Percentiles rank a stretch among this genome's conserved stretches.
These are phyloP conservation scores for Populus ilicifolia DNA, from an alignment of 345 rosid species.

Conservation along the genomic window DNA sequence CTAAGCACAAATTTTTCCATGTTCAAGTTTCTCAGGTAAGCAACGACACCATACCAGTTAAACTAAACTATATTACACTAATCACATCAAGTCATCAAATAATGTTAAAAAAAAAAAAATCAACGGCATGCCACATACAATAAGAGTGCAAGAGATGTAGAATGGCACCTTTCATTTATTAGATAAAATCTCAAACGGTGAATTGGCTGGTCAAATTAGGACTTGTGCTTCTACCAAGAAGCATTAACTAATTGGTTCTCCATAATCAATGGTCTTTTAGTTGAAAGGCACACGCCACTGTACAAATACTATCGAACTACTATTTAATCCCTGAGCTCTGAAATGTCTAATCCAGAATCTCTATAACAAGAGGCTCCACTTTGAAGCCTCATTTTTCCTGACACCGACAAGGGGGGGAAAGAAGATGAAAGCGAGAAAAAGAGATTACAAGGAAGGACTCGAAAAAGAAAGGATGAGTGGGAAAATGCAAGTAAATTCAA, in stretches of 20 bases:
- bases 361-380: conserved; percentile 37
- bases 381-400: conserved; percentile 40
- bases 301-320: conserved; percentile 26
- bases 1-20: no score
- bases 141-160: background rate
- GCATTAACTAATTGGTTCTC: background rate
- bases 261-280: background rate
- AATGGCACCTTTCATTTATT: background rate
- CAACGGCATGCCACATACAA: no score
- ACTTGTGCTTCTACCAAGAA: background rate
- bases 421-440: conserved; percentile 13
- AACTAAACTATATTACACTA: no score
- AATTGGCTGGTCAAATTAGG: background rate
- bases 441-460: conserved; percentile 21
- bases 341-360: conserved; percentile 74
- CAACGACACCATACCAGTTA: no score
- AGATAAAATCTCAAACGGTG: background rate
- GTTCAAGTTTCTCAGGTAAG: no score
- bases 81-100: no score
- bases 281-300: background rate
- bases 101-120: no score
- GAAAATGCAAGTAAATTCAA: conserved; percentile 8
- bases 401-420: conserved; percentile 22
- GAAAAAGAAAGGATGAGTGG: conserved; percentile 13
- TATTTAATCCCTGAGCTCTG: conserved; percentile 40